Base-by-base conservation (phyloP, 2,329 filamentous ascomycete genomes). In the Fusarium liriodendri region DNA sequence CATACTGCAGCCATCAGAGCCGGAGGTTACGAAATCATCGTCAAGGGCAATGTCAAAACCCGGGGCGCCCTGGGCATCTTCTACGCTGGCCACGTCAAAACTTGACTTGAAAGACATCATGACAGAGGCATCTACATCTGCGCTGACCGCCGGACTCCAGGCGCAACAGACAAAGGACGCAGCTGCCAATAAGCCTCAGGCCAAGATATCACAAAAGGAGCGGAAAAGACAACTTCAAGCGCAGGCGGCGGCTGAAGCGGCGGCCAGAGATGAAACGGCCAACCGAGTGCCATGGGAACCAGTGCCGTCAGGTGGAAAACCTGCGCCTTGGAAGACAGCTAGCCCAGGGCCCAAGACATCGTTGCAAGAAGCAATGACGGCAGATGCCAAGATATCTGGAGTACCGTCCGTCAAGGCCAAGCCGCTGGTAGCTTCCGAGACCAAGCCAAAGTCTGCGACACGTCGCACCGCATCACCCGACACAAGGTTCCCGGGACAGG, bases 131-230 rank as follows among this genome's bases (percentile, higher is more conserved):
- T 86, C 86, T 2, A 83, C 84, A 18, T 90, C 89, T 5, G 87
- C 86, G 1, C 80, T 91, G 4, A 89, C 89, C 5, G 85, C 86
- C 5, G 87, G 87, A 6, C 78, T 91, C 13, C 87, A 86, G 6
- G 87, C 87, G 1, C 86, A 90, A 75, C 87, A 82, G 55, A 80
- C 74, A 9, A 86, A 83, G 62, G 84, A 87, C 20, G 67, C 80
- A n/a, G 25, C 77, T 65, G 64, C 79, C 67, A 59, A 87, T 78
- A 82, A 78, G 42, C 77, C 85, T 0, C 83, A 85, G 18, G 80
- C 83, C 0, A 98, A 94, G 80, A 83, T 97, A 75, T 98, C 95
- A 0, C 97, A 98, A 77, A 97, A 97, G 79, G 95, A 98, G 81
- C 91, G 95, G 25, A 98, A 98, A 84, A 94, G 90, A 79, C 90